Percentiles rank a stretch among this genome's conserved stretches.
Evolutionary conservation across 257 asterid genomes (phyloP).

Genomic region (Jacaranda copaia): DNA sequence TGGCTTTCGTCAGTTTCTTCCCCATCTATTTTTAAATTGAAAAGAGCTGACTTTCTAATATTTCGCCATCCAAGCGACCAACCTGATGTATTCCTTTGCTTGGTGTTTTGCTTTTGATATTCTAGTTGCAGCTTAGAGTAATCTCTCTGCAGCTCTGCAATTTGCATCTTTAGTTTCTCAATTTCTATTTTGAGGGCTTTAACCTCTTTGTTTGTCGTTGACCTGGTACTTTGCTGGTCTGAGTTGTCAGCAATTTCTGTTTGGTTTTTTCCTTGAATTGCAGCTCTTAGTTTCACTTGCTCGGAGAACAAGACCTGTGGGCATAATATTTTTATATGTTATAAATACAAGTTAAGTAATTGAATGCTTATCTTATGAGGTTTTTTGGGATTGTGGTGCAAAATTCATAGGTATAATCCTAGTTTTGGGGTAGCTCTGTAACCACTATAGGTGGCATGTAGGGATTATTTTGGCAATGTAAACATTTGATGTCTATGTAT

Average conservation of each 20-base stretch:
- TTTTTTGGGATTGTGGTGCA: neutral
- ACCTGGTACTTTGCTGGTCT: conserved; percentile 51
- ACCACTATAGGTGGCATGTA: neutral
- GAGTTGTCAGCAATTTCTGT: conserved; percentile 52
- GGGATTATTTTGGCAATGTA: neutral
- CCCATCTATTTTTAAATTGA: conserved; percentile 46
- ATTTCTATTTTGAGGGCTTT: conserved; percentile 66
- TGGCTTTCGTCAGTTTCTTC: conserved; percentile 56
- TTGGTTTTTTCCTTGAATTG: conserved; percentile 55
- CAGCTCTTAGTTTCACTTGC: conserved; percentile 72
- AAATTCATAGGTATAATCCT: neutral
- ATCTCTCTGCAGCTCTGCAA: conserved; percentile 68
- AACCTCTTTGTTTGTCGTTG: conserved; percentile 70
- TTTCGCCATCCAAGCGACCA: conserved; percentile 76
- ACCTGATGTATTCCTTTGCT: conserved; percentile 49
- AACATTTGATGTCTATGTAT: neutral
- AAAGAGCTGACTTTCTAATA: conserved; percentile 59
- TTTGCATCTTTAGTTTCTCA: conserved; percentile 59
- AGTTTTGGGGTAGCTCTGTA: neutral
- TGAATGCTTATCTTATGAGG: neutral
- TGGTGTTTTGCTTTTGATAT: conserved; percentile 49
- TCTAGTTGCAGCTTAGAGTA: conserved; percentile 65
- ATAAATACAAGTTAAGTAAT: conserved; percentile 6
- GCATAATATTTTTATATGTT: conserved; percentile 36
- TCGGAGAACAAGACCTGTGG: conserved; percentile 80